Conservation (phyloP, 2,329 filamentous ascomycete species). For the Aspergillus quadricinctus region DNA sequence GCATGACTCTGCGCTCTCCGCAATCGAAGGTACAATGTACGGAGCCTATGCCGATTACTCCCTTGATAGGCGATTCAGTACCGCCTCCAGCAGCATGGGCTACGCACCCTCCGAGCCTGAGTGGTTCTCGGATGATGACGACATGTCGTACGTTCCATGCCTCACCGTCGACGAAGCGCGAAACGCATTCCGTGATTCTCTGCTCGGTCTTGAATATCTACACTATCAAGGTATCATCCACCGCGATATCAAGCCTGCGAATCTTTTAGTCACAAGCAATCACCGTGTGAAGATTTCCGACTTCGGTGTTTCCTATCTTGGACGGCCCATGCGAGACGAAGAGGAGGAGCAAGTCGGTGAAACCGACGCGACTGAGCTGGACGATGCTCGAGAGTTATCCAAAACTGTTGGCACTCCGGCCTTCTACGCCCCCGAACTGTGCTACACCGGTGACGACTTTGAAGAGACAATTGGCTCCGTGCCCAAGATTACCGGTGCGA, state of each 20-base stretch:
- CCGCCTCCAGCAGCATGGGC: constrained; percentile 62
- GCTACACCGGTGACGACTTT: constrained; percentile 72
- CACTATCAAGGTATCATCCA: constrained; percentile 83
- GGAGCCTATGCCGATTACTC: constrained; percentile 62
- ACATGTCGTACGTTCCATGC: constrained; percentile 89
- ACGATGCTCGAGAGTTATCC: constrained; percentile 91
- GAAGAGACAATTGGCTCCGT: constrained; percentile 49
- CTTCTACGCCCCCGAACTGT: constrained; percentile 95
- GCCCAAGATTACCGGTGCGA: constrained; percentile 81
- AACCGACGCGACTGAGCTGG: constrained; percentile 78
- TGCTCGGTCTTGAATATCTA: constrained; percentile 88
- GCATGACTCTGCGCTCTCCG: constrained; percentile 39
- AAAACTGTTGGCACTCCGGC: constrained; percentile 97
- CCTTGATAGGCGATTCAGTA: constrained; percentile 70
- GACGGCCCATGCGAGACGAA: constrained; percentile 76
- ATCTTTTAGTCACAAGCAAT: constrained; percentile 79
- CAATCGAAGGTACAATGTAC: constrained; percentile 73
- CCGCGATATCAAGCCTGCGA: constrained; percentile 82
- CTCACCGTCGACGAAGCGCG: constrained; percentile 82
- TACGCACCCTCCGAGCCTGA: constrained; percentile 43
- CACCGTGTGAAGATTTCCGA: constrained; percentile 95
- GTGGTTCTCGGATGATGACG: constrained; percentile 59
- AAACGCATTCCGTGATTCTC: constrained; percentile 83
- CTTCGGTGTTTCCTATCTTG: constrained; percentile 97
- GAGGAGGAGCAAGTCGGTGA: constrained; percentile 75